Base-by-base conservation (phyloP, 2,329 filamentous ascomycete species). In the Blastomyces silverae region DNA sequence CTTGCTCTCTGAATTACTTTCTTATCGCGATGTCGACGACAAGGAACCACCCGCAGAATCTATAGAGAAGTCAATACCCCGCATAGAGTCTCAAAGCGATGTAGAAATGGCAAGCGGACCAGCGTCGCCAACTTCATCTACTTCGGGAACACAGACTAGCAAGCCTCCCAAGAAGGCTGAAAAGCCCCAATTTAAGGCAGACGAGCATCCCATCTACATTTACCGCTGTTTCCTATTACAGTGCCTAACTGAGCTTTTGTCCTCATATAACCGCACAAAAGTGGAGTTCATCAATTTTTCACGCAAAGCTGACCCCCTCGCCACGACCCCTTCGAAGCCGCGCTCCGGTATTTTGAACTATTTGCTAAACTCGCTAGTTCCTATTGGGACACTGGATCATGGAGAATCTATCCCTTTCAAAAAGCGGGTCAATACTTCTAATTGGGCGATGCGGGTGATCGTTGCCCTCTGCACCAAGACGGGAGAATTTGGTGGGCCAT, bases 211-310 rank as follows among this genome's bases (percentile, higher is more conserved):
- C 0, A 97, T 96, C 66, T 99, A 96, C 78, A 88, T 97, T 63
- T 99, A 97, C 73, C 87, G 94, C 59, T 97, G 93, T 79, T 97
- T 97, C 80, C 80, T 99, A 62, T 84, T 99, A 42, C 92, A 94
- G 73, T 96, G 92, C 72, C 81, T 99, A 50, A 88, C 91, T 0
- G 94, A 99, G 17, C 84, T 99, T 17, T 82, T 99, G 17, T 87
- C 90, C 65, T 95, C 89, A 72, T 99, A 97, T 79, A 96, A 92
- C 70, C 87, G 92, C 63, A 91, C 92, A 10, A 99, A 99, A 82
- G 86, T 99, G 55, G 95, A 99, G 74, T 97, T 99, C 74, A 97
- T 99, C 80, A 97, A 97, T 76, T 99, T 97, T 79, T 97, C 95
- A 69, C 88, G 93, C 66, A 96, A 92, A 73, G 89, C 91, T 7